Evolutionary conservation across 441 rosid genomes (phyloP).

Genomic region (Daphne laureola): DNA sequence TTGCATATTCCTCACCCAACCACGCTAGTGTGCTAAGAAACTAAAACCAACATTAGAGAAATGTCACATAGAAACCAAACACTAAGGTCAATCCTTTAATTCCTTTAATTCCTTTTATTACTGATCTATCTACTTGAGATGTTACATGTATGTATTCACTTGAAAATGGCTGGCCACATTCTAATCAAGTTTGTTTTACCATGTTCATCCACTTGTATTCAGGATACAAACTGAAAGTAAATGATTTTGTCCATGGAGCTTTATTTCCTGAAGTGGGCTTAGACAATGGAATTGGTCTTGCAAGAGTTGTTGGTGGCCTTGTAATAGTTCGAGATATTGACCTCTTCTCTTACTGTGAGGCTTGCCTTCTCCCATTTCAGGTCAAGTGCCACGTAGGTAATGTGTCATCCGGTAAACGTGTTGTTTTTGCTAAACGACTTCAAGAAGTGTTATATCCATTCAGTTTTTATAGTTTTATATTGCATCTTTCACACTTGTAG

Average conservation of each 20-base stretch:
- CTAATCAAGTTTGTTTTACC: constrained; percentile 5
- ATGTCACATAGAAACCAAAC: too few relatives aligned
- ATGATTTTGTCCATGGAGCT: constrained; percentile 78
- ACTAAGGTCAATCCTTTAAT: too few relatives aligned
- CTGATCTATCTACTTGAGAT: too few relatives aligned
- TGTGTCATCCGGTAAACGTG: constrained; percentile 73
- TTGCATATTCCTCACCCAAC: too few relatives aligned
- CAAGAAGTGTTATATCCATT: too few relatives aligned
- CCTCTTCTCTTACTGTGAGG: constrained; percentile 83
- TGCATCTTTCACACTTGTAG: too few relatives aligned
- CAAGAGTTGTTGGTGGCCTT: constrained; percentile 89
- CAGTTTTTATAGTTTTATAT: too few relatives aligned
- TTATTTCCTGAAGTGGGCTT: constrained; percentile 91
- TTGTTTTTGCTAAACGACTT: too few relatives aligned
- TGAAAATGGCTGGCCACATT: neutral
- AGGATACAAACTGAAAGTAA: constrained; percentile 73
- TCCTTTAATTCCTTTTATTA: too few relatives aligned
- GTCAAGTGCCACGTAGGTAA: constrained; percentile 82
- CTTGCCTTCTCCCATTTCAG: constrained; percentile 91
- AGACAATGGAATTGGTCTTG: constrained; percentile 61
- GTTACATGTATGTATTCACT: neutral
- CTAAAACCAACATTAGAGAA: too few relatives aligned
- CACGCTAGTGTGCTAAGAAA: too few relatives aligned
- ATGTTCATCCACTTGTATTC: constrained; percentile 13
- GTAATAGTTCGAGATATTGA: constrained; percentile 88